Base-by-base conservation (phyloP, 1,139 yeast genomes). In the Magnusiomyces fungicola region DNA sequence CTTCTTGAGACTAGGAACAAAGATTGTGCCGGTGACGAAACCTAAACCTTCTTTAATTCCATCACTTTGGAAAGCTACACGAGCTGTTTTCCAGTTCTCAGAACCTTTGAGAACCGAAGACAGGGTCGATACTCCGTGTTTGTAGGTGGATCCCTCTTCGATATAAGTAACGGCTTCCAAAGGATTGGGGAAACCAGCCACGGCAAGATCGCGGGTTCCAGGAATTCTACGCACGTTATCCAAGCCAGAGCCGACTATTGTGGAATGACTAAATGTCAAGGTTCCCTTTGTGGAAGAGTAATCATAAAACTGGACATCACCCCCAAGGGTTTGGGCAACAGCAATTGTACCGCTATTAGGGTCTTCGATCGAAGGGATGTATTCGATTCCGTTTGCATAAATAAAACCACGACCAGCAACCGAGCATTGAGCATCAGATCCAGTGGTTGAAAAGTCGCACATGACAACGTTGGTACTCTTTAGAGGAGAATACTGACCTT, bases 181-280 rank as follows among this genome's bases (percentile, higher is more conserved):
- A 1, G 45, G 40, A 21, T 47, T 34, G 14, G 58, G 58, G 45
- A 55, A 54, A 2, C 49, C 43, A 10, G 56, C 49, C 5, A 52
- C 56, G 2, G 53, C 46, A 23, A 56, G 37, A 29, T 55, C 57
- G 30, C 50, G 49, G 3, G 53, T 43, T 14, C 50, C 50, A 9
- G 58, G 56, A 22, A 53, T 47, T 2, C 45, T 47, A 23, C 53
- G 48, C 21, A 56, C 44, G 44, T 55, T 55, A 29, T 55, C 58
- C 21, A 56, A 27, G 2, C 40, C 45, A 16, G 49, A 38, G 27
- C 55, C 57, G 3, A 49, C 19, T 22, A 29, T 5, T 18, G 19
- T 7, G 9, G 36, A 18, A 5, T 34, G 23, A 18, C 7, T 5
- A 14, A 34, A 23, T n/a, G 4, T 19, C 12, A 22, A 18, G n/a